Conservation (phyloP, 2,329 filamentous ascomycete genomes). For the Sclerotinia subarctica region DNA sequence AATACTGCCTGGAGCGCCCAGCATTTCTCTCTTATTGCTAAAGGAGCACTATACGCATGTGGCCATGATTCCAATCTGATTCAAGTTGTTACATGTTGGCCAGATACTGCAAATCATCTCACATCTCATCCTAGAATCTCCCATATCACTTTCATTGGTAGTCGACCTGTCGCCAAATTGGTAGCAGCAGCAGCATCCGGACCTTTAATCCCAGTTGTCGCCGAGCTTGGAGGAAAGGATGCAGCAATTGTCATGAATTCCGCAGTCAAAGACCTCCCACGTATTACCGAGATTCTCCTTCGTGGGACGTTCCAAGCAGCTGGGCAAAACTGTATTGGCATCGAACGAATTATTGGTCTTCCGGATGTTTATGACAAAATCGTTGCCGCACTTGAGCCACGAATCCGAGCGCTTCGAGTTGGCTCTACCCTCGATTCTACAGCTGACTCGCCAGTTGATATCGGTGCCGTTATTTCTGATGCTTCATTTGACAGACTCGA, state of each 20-base stretch:
- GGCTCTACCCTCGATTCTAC: conserved; percentile 60
- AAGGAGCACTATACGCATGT: conserved; percentile 75
- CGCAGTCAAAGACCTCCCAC: conserved; percentile 56
- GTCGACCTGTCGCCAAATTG: conserved; percentile 77
- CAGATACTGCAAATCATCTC: conserved; percentile 72
- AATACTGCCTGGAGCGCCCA: conserved; percentile 88
- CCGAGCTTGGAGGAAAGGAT: conserved; percentile 94
- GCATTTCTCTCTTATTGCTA: conserved; percentile 78
- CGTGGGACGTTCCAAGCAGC: conserved; percentile 92
- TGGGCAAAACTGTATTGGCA: conserved; percentile 96
- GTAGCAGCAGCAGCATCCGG: conserved; percentile 85
- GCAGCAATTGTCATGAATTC: conserved; percentile 87
- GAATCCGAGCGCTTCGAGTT: conserved; percentile 70
- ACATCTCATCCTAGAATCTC: conserved; percentile 81
- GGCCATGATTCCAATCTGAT: conserved; percentile 79
- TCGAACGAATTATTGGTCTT: conserved; percentile 84
- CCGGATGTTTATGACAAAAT: conserved; percentile 73
- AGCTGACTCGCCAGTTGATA: conserved; percentile 59
- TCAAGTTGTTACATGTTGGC: conserved; percentile 85
- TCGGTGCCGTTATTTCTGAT: conserved; percentile 87
- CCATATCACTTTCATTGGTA: conserved; percentile 96
- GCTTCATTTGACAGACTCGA: conserved; percentile 74
- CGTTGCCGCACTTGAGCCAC: conserved; percentile 65
- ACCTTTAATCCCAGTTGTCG: conserved; percentile 79
- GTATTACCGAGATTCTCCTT: conserved; percentile 79